A percentile compares a stretch with the other conserved stretches of the same genome.
These are phyloP conservation scores for Talaromyces sp. DNA, from an alignment of 2,329 filamentous ascomycete species.

Conservation along the genomic window DNA sequence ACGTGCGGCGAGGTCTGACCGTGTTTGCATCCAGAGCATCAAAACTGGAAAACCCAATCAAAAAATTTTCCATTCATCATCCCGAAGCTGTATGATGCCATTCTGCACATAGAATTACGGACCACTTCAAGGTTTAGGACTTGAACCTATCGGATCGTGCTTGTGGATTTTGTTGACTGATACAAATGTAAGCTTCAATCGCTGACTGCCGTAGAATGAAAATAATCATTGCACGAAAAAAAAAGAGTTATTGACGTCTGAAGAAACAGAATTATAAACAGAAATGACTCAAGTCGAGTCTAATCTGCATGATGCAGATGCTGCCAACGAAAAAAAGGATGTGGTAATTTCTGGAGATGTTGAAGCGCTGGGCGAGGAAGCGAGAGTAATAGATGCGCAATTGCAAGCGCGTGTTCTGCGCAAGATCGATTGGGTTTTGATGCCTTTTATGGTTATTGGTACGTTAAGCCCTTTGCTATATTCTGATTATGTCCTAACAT, in stretches of 20 bases:
- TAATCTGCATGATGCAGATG: background rate
- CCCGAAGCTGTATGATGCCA: background rate
- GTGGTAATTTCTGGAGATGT: background rate
- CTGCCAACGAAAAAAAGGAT: background rate
- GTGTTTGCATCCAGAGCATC: background rate
- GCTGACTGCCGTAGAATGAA: background rate
- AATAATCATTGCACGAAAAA: background rate
- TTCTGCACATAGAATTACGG: background rate
- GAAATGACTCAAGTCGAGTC: background rate
- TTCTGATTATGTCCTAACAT: background rate
- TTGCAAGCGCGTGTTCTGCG: constrained; percentile 50
- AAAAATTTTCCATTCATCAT: background rate
- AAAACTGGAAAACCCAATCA: background rate
- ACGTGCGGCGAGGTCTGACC: background rate
- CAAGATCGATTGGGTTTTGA: constrained; percentile 66
- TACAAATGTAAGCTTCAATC: background rate
- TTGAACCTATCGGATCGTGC: background rate
- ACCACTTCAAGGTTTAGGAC: background rate
- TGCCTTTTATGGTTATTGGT: constrained; percentile 64
- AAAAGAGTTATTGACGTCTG: background rate
- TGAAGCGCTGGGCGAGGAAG: constrained; percentile 1
- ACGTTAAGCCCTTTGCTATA: background rate
- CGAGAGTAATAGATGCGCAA: background rate
- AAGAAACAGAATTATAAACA: background rate
- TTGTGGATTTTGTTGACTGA: background rate